phyloP scores from a whole-genome alignment of 2,329 filamentous ascomycete genomes.

The Pseudogymnoascus sp. region DNA sequence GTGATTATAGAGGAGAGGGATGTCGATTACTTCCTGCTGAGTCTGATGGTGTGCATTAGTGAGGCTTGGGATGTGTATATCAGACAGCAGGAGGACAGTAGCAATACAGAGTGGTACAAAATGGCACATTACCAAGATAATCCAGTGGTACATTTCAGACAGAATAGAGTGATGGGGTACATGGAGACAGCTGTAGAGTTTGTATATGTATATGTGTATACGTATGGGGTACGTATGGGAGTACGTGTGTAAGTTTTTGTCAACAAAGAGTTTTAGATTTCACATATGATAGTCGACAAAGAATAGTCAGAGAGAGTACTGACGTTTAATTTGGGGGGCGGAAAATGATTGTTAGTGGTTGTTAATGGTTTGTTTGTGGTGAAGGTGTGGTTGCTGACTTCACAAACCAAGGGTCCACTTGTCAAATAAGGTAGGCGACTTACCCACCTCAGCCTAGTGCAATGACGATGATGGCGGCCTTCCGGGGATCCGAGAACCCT shows the following conservation, averaged over 20 bases:
- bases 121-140: not conserved
- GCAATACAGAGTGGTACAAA: not conserved
- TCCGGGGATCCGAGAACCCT: constrained; percentile 3
- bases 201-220: not conserved
- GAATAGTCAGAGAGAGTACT: too few species aligned
- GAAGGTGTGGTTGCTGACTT: not conserved
- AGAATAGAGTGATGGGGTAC: not conserved
- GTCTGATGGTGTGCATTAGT: not conserved
- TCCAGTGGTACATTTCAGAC: not conserved
- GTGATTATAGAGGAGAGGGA: not conserved
- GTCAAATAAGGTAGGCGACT: constrained; percentile 5
- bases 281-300: not conserved
- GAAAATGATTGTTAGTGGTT: too few species aligned
- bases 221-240: not conserved
- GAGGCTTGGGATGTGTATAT: not conserved
- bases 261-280: not conserved
- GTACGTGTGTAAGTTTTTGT: not conserved
- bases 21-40: not conserved
- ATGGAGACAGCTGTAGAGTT: not conserved
- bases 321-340: not conserved
- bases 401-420: not conserved
- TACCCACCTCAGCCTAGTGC: not conserved
- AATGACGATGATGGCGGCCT: not conserved
- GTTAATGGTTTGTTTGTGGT: not conserved
- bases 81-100: not conserved